A percentile compares a stretch with the other conserved stretches of the same genome.
Conservation (phyloP, 306 rosid species). For the Trifolium subterraneum region DNA sequence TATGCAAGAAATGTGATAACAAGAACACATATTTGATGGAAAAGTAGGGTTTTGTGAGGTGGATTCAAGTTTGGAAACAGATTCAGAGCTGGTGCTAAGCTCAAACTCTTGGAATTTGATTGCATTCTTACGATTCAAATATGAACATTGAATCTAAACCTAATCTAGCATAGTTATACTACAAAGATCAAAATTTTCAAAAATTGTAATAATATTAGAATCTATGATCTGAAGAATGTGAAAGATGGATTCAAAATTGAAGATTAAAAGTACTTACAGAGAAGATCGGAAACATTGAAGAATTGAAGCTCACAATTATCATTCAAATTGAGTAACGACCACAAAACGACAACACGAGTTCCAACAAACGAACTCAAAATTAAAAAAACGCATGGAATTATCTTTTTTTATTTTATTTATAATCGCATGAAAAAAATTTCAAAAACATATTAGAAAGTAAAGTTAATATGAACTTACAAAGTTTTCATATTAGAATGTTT, state of each 20-base stretch:
- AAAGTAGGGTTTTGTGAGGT: slow-evolving; percentile 73
- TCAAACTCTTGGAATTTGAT: slow-evolving; percentile 49
- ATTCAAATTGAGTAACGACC: no score
- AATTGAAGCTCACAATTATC: no score
- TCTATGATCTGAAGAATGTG: slow-evolving; percentile 31
- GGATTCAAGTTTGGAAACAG: slow-evolving; percentile 69
- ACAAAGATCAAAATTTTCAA: slow-evolving; percentile 7
- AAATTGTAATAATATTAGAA: not conserved
- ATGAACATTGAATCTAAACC: slow-evolving; percentile 12
- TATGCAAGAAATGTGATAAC: slow-evolving; percentile 73
- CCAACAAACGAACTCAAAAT: no score
- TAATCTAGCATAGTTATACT: slow-evolving; percentile 1
- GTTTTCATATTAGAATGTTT: no score
- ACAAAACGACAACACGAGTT: no score
- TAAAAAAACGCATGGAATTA: no score
- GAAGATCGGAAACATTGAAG: no score
- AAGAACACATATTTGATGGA: slow-evolving; percentile 68
- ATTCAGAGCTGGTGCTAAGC: slow-evolving; percentile 63
- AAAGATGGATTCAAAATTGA: slow-evolving; percentile 34
- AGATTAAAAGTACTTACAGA: slow-evolving; percentile 10
- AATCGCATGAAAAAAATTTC: no score
- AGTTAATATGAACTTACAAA: no score
- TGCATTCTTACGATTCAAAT: slow-evolving; percentile 49
- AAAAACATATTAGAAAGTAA: no score
- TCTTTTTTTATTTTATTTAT: no score